A percentile compares a stretch with the other conserved stretches of the same genome.
phyloP scores from a whole-genome alignment of 441 rosid species.

The Pelargonium australe region DNA sequence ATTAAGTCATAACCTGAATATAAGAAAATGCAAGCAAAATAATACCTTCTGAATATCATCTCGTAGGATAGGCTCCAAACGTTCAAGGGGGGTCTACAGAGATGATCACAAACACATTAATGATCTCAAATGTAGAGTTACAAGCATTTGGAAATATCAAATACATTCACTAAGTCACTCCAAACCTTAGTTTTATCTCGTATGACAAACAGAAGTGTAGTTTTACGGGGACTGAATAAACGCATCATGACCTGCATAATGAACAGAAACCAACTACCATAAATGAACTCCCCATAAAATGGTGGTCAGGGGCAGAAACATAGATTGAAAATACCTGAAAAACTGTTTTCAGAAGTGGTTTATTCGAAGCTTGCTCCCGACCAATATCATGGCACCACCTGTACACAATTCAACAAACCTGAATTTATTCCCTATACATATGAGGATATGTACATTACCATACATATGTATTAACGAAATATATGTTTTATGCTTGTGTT shows the following conservation, averaged over 20 bases:
- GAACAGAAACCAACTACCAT: conserved; percentile 16
- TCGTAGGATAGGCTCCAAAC: conserved; percentile 61
- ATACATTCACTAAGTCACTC: conserved; percentile 15
- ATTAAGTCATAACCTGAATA: not conserved
- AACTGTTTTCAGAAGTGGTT: conserved; percentile 79
- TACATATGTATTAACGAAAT: not conserved
- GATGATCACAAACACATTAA: conserved; percentile 17
- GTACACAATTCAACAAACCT: conserved; percentile 19
- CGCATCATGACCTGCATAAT: conserved; percentile 73
- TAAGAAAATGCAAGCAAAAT: conserved; percentile 8
- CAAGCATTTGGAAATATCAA: conserved; percentile 6
- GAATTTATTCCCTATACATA: conserved; percentile 9
- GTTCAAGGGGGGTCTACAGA: conserved; percentile 66
- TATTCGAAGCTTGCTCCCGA: conserved; percentile 87
- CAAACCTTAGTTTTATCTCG: conserved; percentile 88
- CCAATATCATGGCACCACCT: conserved; percentile 99
- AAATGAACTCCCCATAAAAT: conserved; percentile 12
- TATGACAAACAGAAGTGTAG: conserved; percentile 80
- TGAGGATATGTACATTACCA: too few relatives aligned
- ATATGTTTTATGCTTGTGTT: not conserved
- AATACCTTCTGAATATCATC: conserved; percentile 87
- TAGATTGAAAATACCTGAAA: conserved; percentile 50
- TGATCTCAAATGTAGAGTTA: conserved; percentile 12
- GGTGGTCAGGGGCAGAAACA: conserved; percentile 6
- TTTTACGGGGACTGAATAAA: conserved; percentile 85